Evolutionary conservation across 768 basidiomycete genomes (phyloP).

Genomic region (Pisolithus orientalis): DNA sequence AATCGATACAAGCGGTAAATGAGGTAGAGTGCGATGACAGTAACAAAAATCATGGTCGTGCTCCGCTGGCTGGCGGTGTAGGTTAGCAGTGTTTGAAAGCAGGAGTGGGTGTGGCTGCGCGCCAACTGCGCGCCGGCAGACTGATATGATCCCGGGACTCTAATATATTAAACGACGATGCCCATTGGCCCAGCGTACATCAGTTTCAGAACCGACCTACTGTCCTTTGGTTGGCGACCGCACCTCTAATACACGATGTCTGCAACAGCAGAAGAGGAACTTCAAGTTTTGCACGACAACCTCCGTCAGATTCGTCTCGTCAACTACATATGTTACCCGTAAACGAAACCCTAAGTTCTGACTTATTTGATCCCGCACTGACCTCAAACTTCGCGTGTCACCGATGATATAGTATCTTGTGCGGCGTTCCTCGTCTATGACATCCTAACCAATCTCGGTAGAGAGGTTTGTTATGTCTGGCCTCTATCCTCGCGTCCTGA

Average conservation of each 20-base stretch:
- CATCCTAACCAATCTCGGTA: slow-evolving; percentile 14
- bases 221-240: background rate
- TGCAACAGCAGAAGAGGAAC: background rate
- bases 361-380: background rate
- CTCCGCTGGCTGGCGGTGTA: background rate
- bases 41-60: background rate
- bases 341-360: background rate
- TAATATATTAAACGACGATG: too few relatives aligned
- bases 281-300: background rate
- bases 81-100: too few relatives aligned
- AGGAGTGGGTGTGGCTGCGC: background rate
- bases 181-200: too few relatives aligned
- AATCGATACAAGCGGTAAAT: background rate
- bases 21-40: background rate
- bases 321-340: background rate
- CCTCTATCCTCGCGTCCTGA: background rate
- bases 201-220: too few relatives aligned
- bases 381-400: background rate
- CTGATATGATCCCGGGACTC: too few relatives aligned
- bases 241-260: background rate
- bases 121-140: too few relatives aligned
- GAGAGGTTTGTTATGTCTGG: slow-evolving; percentile 7
- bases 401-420: background rate
- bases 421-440: background rate
- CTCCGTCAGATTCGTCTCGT: background rate